phyloP scores from a whole-genome alignment of 2,329 filamentous ascomycete species.

The Fusarium udum region DNA sequence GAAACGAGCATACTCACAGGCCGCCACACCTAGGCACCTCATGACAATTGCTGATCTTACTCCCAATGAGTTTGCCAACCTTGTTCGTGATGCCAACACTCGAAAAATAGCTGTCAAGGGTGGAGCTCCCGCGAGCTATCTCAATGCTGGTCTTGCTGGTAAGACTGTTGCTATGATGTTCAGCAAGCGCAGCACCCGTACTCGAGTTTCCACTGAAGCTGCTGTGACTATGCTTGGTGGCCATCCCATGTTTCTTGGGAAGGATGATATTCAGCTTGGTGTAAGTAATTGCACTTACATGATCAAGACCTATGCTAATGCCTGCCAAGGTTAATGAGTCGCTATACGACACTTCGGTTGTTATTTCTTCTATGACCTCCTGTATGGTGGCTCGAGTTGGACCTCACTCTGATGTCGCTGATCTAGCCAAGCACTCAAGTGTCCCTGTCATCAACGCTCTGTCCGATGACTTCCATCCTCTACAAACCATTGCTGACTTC shows the following conservation, averaged over 20 bases:
- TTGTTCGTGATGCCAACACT: slow-evolving; percentile 82
- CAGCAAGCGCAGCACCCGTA: slow-evolving; percentile 93
- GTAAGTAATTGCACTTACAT: slow-evolving; percentile 54
- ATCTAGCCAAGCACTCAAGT: slow-evolving; percentile 74
- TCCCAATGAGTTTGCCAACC: slow-evolving; percentile 78
- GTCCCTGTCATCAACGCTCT: slow-evolving; percentile 89
- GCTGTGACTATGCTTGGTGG: slow-evolving; percentile 90
- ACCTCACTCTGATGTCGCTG: slow-evolving; percentile 77
- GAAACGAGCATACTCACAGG: slow-evolving; percentile 55
- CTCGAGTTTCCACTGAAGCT: slow-evolving; percentile 90
- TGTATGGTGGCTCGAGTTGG: slow-evolving; percentile 84
- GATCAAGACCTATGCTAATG: background rate
- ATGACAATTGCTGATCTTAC: slow-evolving; percentile 91
- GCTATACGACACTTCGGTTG: slow-evolving; percentile 88
- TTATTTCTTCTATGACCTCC: slow-evolving; percentile 93
- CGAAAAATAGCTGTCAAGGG: slow-evolving; percentile 83
- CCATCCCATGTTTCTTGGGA: slow-evolving; percentile 95
- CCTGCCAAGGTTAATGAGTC: slow-evolving; percentile 81
- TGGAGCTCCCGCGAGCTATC: slow-evolving; percentile 60
- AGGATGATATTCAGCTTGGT: slow-evolving; percentile 94
- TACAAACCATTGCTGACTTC: slow-evolving; percentile 95
- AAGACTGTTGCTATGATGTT: slow-evolving; percentile 96
- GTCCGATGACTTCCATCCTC: slow-evolving; percentile 89
- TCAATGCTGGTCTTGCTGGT: slow-evolving; percentile 72
- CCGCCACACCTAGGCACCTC: slow-evolving; percentile 76